These are phyloP conservation scores for Malbranchea cinnamomea DNA, from an alignment of 2,329 filamentous ascomycete genomes.

Conservation along the genomic window DNA sequence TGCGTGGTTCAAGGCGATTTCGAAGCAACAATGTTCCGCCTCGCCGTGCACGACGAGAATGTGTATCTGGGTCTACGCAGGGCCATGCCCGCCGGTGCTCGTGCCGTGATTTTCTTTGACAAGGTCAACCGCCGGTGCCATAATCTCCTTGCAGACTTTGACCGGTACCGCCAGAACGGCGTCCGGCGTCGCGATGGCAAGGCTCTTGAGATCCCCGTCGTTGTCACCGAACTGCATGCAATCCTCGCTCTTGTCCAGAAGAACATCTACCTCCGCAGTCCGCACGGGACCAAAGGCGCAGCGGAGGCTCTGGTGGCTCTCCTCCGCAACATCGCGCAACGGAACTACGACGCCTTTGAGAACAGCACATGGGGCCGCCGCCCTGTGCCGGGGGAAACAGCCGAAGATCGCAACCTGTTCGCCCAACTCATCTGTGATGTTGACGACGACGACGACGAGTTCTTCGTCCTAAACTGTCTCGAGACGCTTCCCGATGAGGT, in stretches of 20 bases:
- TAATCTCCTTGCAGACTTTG: conserved; percentile 23
- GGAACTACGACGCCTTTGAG: conserved; percentile 26
- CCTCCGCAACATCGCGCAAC: conserved; percentile 22
- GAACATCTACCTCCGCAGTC: conserved; percentile 20
- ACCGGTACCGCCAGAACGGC: conserved; percentile 24
- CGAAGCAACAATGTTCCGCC: conserved; percentile 30
- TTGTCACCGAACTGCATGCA: conserved; percentile 19
- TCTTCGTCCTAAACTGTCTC: conserved; percentile 27
- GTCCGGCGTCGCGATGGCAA: conserved; percentile 11
- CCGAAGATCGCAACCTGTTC: conserved; percentile 29
- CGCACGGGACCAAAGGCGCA: conserved; percentile 23
- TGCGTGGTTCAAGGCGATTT: conserved; percentile 32
- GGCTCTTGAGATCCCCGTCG: conserved; percentile 16
- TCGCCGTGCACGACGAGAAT: conserved; percentile 30
- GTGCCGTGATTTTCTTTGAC: conserved; percentile 30
- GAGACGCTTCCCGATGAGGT: conserved; percentile 18
- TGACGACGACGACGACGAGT: conserved; percentile 13
- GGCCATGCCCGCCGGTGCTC: conserved; percentile 26
- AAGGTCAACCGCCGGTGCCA: conserved; percentile 25
- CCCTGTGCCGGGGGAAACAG: conserved; percentile 22
- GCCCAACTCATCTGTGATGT: conserved; percentile 25
- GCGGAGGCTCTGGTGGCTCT: conserved; percentile 24
- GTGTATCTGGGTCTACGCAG: conserved; percentile 28
- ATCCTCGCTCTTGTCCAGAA: conserved; percentile 18
- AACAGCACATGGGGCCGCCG: conserved; percentile 21